Percentiles rank a stretch among this genome's conserved stretches.
phyloP scores from a whole-genome alignment of 2,329 filamentous ascomycete species.

The Hirsutella thompsonii region DNA sequence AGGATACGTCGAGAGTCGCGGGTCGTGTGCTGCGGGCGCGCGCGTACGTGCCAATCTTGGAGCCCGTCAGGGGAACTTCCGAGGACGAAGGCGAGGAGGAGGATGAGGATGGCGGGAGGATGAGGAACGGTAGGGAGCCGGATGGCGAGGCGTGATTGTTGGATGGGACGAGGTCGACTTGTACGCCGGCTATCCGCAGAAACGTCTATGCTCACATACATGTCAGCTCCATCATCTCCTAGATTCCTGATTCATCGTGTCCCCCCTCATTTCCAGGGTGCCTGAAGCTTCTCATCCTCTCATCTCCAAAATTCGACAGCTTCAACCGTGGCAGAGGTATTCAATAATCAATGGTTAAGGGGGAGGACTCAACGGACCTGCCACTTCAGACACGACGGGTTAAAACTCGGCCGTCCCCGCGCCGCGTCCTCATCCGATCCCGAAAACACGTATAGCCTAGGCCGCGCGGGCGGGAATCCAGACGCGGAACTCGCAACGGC shows the following conservation, averaged over 20 bases:
- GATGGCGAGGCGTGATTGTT: constrained; percentile 90
- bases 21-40: constrained; percentile 27
- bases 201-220: constrained; percentile 49
- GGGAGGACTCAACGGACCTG: constrained; percentile 46
- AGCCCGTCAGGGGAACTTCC: constrained; percentile 38
- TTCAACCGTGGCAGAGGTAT: too few relatives aligned
- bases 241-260: neutral
- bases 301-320: too few relatives aligned
- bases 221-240: neutral
- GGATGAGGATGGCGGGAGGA: too few relatives aligned
- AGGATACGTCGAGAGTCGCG: constrained; percentile 35
- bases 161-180: constrained; percentile 55
- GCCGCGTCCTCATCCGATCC: constrained; percentile 45
- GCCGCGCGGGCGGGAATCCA: constrained; percentile 25
- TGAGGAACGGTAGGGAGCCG: constrained; percentile 77
- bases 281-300: too few relatives aligned
- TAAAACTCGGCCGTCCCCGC: constrained; percentile 81
- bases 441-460: constrained; percentile 66
- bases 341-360: too few relatives aligned
- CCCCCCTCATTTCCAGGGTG: too few relatives aligned
- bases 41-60: constrained; percentile 57
- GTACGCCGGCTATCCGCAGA: constrained; percentile 61
- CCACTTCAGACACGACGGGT: constrained; percentile 91
- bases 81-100: constrained; percentile 20
- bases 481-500: too few relatives aligned